Evolutionary conservation across 2,329 filamentous ascomycete species (phyloP).

Genomic region (Acarospora socialis): DNA sequence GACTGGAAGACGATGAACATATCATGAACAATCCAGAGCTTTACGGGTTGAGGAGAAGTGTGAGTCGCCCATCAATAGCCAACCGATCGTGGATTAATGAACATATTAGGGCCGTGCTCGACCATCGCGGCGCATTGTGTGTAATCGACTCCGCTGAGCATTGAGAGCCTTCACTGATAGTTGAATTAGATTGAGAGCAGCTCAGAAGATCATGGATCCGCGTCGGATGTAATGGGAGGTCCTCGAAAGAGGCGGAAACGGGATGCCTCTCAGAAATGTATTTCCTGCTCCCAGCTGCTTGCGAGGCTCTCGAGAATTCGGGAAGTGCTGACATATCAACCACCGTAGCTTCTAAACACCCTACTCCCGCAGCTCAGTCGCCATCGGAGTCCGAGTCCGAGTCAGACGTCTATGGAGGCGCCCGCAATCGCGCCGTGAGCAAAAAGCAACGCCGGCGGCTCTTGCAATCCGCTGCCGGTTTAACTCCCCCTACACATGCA

Average conservation of each 20-base stretch:
- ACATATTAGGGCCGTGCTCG: constrained; percentile 47
- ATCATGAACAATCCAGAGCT: constrained; percentile 87
- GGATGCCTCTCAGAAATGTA: constrained; percentile 49
- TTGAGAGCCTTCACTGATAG: constrained; percentile 13
- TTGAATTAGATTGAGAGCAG: constrained; percentile 41
- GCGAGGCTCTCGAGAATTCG: constrained; percentile 14
- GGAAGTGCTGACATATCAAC: not conserved
- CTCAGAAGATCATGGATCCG: constrained; percentile 51
- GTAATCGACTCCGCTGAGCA: constrained; percentile 15
- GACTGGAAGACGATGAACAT: constrained; percentile 61
- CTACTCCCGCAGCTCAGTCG: constrained; percentile 40
- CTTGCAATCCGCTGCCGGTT: constrained; percentile 45
- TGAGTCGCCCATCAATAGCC: constrained; percentile 33
- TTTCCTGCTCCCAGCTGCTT: constrained; percentile 23
- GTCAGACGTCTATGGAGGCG: constrained; percentile 58
- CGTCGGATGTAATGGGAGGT: constrained; percentile 53
- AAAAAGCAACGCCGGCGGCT: constrained; percentile 66
- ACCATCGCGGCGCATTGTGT: constrained; percentile 46
- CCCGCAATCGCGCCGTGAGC: constrained; percentile 47
- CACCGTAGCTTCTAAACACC: constrained; percentile 43
- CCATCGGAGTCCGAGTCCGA: constrained; percentile 53
- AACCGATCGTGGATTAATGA: constrained; percentile 23
- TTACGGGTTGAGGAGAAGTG: constrained; percentile 86
- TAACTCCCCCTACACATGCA: constrained; percentile 50
- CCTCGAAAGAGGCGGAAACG: constrained; percentile 53